phyloP scores from a whole-genome alignment of 2,329 filamentous ascomycete species.

The Alternaria brassicae region DNA sequence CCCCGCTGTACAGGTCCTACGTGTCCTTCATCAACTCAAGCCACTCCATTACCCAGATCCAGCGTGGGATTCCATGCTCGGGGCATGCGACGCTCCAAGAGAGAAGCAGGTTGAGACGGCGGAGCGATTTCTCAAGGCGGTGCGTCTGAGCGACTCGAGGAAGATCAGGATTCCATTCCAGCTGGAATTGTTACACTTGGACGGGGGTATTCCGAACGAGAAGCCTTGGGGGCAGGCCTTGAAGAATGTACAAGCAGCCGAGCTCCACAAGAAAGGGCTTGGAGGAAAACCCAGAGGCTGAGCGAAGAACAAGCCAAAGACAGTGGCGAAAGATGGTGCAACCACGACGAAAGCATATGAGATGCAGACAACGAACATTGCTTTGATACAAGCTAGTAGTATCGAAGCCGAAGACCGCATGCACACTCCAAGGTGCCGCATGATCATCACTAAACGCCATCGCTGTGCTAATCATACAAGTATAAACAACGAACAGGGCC shows the following conservation, averaged over 20 bases:
- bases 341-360: not conserved
- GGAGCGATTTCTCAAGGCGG: not conserved
- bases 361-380: not conserved
- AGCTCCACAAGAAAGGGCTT: not conserved
- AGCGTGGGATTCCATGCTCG: not conserved
- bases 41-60: not conserved
- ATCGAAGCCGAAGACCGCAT: not conserved
- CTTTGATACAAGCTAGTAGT: not conserved
- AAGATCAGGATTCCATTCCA: not conserved
- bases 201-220: not conserved
- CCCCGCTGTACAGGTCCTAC: not conserved
- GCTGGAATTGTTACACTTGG: not conserved
- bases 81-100: not conserved
- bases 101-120: not conserved
- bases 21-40: not conserved
- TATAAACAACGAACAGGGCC: not conserved
- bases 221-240: not conserved
- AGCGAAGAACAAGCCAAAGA: not conserved
- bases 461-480: conserved; percentile 9
- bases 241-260: not conserved
- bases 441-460: conserved; percentile 1
- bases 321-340: not conserved
- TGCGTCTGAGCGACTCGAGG: not conserved
- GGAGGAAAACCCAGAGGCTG: not conserved
- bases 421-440: not conserved